A percentile compares a stretch with the other conserved stretches of the same genome.
phyloP scores from a whole-genome alignment of 352 stramenopile genomes.

The Pilasporangium apinafurcum region DNA sequence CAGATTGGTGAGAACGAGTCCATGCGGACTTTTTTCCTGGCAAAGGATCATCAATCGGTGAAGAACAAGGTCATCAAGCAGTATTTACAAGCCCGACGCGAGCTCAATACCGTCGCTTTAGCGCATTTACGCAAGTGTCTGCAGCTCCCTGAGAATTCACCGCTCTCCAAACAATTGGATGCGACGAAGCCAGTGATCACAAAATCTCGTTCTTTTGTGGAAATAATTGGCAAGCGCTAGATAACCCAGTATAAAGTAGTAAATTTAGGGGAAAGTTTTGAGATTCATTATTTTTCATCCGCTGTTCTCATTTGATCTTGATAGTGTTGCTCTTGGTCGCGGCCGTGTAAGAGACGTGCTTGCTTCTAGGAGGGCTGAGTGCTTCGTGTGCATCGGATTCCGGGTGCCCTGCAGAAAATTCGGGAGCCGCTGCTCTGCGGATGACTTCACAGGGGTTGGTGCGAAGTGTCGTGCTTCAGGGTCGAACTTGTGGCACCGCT shows the following conservation, averaged over 20 bases:
- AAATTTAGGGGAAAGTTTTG: background rate
- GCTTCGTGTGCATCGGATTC: constrained; percentile 28
- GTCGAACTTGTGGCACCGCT: constrained; percentile 30
- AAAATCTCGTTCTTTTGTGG: constrained; percentile 31
- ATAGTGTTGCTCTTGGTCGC: too few relatives aligned
- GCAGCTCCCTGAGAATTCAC: constrained; percentile 41
- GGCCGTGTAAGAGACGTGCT: too few relatives aligned
- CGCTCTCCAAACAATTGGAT: constrained; percentile 40
- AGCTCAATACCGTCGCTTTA: constrained; percentile 30
- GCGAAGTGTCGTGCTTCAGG: constrained; percentile 18
- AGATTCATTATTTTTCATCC: background rate
- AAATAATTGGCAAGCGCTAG: constrained; percentile 26
- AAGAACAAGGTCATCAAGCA: constrained; percentile 41
- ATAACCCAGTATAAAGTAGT: background rate
- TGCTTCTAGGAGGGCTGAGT: background rate
- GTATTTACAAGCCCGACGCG: constrained; percentile 32
- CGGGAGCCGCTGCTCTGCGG: constrained; percentile 31
- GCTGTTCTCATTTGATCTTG: background rate
- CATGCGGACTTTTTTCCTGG: constrained; percentile 46
- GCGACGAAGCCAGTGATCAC: constrained; percentile 11
- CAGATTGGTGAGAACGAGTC: constrained; percentile 52
- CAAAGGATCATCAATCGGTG: constrained; percentile 30
- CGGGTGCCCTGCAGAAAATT: constrained; percentile 40
- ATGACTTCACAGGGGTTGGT: background rate
- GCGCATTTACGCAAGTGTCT: constrained; percentile 48